A percentile compares a stretch with the other conserved stretches of the same genome.
Evolutionary conservation across 352 stramenopile species (phyloP).

Genomic region (Pythium sp.): DNA sequence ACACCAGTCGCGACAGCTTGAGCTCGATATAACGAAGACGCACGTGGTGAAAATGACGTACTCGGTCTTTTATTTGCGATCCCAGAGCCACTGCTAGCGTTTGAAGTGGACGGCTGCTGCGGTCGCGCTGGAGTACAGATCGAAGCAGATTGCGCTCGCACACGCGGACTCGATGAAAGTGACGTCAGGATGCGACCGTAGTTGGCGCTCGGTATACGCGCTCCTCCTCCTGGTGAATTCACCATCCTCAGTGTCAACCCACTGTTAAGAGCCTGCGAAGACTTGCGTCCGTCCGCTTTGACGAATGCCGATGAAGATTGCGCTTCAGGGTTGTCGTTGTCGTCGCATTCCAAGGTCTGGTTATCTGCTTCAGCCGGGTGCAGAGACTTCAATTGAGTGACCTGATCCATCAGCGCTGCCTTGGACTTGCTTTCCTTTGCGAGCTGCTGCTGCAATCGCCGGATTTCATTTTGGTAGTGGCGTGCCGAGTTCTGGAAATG

Average conservation of each 20-base stretch:
- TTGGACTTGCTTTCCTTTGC: conserved; percentile 48
- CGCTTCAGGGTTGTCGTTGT: background rate
- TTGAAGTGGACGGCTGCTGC: background rate
- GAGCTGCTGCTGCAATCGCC: conserved; percentile 60
- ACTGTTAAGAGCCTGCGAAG: background rate
- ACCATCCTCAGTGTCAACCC: background rate
- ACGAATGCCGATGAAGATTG: background rate
- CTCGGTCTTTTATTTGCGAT: conserved; percentile 26
- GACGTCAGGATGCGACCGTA: conserved; percentile 9
- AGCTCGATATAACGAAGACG: conserved; percentile 20
- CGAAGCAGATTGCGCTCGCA: conserved; percentile 32
- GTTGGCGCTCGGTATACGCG: background rate
- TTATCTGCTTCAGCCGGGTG: background rate
- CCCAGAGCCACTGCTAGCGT: conserved; percentile 1
- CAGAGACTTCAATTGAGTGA: conserved; percentile 28
- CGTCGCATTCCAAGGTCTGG: background rate
- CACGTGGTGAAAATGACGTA: conserved; percentile 43
- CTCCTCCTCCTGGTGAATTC: background rate
- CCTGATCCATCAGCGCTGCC: conserved; percentile 37
- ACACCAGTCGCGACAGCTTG: background rate
- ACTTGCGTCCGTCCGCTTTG: background rate
- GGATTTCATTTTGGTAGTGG: conserved; percentile 71
- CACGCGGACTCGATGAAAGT: conserved; percentile 21
- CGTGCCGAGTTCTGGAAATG: conserved; percentile 40
- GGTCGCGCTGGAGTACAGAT: conserved; percentile 22